Evolutionary conservation across 2,329 filamentous ascomycete genomes (phyloP).

Genomic region (Colletotrichum sp.): DNA sequence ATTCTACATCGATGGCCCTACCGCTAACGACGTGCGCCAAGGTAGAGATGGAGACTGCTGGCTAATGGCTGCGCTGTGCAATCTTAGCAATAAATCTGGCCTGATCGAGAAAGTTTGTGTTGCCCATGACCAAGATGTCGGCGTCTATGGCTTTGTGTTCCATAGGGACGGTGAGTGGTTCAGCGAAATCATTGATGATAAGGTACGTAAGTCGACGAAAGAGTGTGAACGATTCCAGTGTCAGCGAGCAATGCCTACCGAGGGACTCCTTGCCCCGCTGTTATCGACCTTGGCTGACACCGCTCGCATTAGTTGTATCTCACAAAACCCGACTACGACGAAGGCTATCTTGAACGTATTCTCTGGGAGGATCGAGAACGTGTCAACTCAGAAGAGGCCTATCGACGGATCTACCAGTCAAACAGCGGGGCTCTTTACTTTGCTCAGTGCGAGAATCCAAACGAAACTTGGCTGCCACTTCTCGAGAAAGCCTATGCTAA

Average conservation of each 20-base stretch:
- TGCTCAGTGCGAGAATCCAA: constrained; percentile 74
- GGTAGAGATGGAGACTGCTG: constrained; percentile 84
- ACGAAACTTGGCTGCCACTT: constrained; percentile 81
- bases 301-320: constrained; percentile 47
- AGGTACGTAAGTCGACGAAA: constrained; percentile 32
- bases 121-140: constrained; percentile 72
- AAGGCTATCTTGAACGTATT: constrained; percentile 53
- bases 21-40: constrained; percentile 79
- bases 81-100: constrained; percentile 74
- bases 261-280: not conserved
- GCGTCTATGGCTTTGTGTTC: constrained; percentile 87
- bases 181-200: constrained; percentile 63
- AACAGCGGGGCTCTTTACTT: constrained; percentile 79
- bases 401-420: constrained; percentile 73
- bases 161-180: constrained; percentile 79
- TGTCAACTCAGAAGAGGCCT: constrained; percentile 61
- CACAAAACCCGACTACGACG: constrained; percentile 66
- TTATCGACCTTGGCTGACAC: not conserved
- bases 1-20: constrained; percentile 80
- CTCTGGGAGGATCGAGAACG: constrained; percentile 49
- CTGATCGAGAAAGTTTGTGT: constrained; percentile 79
- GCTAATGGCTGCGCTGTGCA: constrained; percentile 82
- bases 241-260: not conserved
- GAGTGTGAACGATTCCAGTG: not conserved
- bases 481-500: constrained; percentile 84